A percentile compares a stretch with the other conserved stretches of the same genome.
Conservation (phyloP, 176 grass and related monocot species). For the Zea luxurians region DNA sequence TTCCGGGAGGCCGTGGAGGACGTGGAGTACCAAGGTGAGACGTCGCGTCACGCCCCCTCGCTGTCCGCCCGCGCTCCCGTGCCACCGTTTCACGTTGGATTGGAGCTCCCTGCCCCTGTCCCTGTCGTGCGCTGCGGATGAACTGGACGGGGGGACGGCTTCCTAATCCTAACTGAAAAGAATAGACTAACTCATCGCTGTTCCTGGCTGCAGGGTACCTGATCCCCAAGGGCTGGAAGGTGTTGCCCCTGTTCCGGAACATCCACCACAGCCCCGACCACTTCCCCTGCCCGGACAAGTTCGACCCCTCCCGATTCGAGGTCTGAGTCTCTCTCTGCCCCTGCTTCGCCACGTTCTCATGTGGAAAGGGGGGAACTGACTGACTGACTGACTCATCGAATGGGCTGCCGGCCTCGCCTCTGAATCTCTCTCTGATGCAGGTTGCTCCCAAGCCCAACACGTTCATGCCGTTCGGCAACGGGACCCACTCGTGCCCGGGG, state of each 20-base stretch:
- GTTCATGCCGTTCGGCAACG: slow-evolving; percentile 99
- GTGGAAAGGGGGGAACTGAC: no score
- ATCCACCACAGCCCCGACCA: slow-evolving; percentile 93
- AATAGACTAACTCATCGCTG: slow-evolving; percentile 37
- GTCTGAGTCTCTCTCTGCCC: slow-evolving; percentile 30
- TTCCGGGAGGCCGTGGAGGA: slow-evolving; percentile 97
- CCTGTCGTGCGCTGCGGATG: slow-evolving; percentile 41
- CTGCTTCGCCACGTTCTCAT: background rate
- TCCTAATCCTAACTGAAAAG: slow-evolving; percentile 25
- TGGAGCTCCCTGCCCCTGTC: background rate
- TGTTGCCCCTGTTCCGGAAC: slow-evolving; percentile 93
- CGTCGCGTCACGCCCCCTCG: background rate
- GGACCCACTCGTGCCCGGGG: slow-evolving; percentile 95
- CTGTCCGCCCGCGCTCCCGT: background rate
- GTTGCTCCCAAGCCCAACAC: slow-evolving; percentile 86
- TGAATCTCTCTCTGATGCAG: slow-evolving; percentile 27
- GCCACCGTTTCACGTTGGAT: background rate
- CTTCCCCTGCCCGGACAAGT: slow-evolving; percentile 83
- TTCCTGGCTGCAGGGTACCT: slow-evolving; percentile 71
- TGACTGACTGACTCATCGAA: no score
- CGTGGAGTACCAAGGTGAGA: slow-evolving; percentile 88
- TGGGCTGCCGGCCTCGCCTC: no score
- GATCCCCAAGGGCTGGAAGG: slow-evolving; percentile 99
- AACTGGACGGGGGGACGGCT: slow-evolving; percentile 48
- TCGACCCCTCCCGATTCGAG: slow-evolving; percentile 96